Evolutionary conservation across 139 green algal genomes (phyloP).

Genomic region (Dunaliella sp.): DNA sequence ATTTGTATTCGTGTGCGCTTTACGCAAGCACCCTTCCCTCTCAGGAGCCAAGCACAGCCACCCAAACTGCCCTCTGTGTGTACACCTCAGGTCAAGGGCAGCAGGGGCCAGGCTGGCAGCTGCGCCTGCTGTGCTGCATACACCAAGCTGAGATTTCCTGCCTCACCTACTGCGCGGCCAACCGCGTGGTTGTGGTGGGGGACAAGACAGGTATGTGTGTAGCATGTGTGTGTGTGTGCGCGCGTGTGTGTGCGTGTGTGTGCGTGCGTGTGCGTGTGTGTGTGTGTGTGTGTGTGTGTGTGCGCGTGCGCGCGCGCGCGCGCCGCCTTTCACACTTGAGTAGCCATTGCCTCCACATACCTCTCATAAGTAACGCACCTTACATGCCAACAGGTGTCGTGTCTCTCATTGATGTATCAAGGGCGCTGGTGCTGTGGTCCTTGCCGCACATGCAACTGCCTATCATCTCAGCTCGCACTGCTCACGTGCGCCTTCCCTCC

Average conservation of each 20-base stretch:
- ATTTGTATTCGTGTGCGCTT: too few species aligned
- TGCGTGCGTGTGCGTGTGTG: conserved; percentile 2
- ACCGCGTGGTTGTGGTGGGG: not conserved
- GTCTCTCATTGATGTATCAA: conserved; percentile 28
- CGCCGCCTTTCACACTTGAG: too few species aligned
- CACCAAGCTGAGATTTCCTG: not conserved
- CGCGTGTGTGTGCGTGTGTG: conserved; percentile 8
- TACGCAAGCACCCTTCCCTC: too few species aligned
- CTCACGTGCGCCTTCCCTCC: not conserved
- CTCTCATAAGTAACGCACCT: too few species aligned
- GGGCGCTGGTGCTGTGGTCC: conserved; percentile 29
- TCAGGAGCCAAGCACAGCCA: too few species aligned
- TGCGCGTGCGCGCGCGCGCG: too few species aligned
- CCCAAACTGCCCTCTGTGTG: not conserved
- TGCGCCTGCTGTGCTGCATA: not conserved
- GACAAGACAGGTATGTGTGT: not conserved
- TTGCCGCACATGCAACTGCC: not conserved
- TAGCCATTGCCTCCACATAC: too few species aligned
- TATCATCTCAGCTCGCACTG: not conserved
- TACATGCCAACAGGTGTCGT: conserved; percentile 31
- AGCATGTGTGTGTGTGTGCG: not conserved
- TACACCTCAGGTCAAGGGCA: not conserved
- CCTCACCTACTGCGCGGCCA: not conserved
- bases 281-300: conserved; percentile 14
- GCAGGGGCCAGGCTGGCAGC: not conserved